Evolutionary conservation across 495 filamentous ascomycete species (phyloP).

Genomic region (Penicillium psychrofluorescens): DNA sequence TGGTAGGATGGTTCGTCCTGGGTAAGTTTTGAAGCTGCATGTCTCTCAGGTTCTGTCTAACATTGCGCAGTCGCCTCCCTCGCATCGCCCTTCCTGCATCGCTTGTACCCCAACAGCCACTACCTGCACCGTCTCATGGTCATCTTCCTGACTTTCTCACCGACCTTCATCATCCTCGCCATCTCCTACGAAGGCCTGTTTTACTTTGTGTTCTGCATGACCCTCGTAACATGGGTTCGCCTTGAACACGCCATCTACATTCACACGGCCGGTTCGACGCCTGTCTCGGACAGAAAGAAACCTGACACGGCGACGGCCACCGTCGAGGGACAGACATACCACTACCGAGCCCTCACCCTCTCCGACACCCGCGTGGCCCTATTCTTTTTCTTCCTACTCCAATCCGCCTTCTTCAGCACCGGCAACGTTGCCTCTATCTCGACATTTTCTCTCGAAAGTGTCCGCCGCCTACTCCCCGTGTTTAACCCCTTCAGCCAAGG

Average conservation of each 20-base stretch:
- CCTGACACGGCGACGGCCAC: slow-evolving; percentile 17
- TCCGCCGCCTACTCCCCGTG: slow-evolving; percentile 83
- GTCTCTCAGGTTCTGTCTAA: slow-evolving; percentile 2
- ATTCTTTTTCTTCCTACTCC: slow-evolving; percentile 91
- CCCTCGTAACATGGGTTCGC: slow-evolving; percentile 82
- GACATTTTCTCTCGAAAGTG: slow-evolving; percentile 88
- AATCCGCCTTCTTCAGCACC: slow-evolving; percentile 94
- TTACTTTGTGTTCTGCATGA: slow-evolving; percentile 81
- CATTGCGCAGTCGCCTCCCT: slow-evolving; percentile 58
- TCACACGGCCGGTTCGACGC: slow-evolving; percentile 26
- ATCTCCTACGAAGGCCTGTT: slow-evolving; percentile 98
- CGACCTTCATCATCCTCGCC: slow-evolving; percentile 90
- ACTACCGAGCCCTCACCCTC: slow-evolving; percentile 67
- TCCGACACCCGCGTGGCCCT: slow-evolving; percentile 79
- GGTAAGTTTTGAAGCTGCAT: slow-evolving; percentile 41
- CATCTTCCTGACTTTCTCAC: slow-evolving; percentile 89
- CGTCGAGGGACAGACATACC: slow-evolving; percentile 30
- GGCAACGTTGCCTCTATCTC: slow-evolving; percentile 95
- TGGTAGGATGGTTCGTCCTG: slow-evolving; percentile 78
- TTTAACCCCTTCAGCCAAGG: slow-evolving; percentile 93
- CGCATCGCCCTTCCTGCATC: slow-evolving; percentile 72
- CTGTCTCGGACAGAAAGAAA: slow-evolving; percentile 12
- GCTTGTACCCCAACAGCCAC: slow-evolving; percentile 73
- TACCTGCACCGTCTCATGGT: slow-evolving; percentile 86
- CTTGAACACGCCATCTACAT: slow-evolving; percentile 75